These are phyloP conservation scores for Pseudocercospora pini-densiflorae DNA, from an alignment of 2,329 filamentous ascomycete genomes.

Conservation along the genomic window DNA sequence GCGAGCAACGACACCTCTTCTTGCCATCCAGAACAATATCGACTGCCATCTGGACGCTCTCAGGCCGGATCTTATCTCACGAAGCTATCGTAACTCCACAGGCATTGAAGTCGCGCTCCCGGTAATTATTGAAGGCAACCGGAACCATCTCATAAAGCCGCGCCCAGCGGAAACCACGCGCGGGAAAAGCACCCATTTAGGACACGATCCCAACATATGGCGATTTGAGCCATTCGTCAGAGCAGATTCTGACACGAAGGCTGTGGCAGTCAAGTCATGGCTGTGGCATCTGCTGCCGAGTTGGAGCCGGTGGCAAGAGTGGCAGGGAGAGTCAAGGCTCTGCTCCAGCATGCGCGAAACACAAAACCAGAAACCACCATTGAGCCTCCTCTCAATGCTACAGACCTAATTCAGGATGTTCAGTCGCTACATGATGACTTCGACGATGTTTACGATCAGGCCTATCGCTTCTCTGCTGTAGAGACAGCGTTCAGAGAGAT, in stretches of 20 bases:
- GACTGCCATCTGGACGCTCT: not conserved
- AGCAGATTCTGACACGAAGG: not conserved
- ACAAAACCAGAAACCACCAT: constrained; percentile 48
- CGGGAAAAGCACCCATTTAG: not conserved
- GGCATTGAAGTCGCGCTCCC: not conserved
- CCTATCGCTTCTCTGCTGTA: constrained; percentile 62
- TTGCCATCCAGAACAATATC: not conserved
- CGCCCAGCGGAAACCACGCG: too few species aligned
- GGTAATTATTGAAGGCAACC: not conserved
- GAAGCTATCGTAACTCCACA: not conserved
- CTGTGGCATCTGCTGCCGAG: constrained; percentile 33
- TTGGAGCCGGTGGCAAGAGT: constrained; percentile 35
- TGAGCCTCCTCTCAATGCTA: constrained; percentile 50
- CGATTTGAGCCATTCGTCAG: not conserved
- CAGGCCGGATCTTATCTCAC: not conserved
- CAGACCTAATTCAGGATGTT: constrained; percentile 42
- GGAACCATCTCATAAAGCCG: not conserved
- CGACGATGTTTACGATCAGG: constrained; percentile 32
- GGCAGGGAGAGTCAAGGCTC: constrained; percentile 39
- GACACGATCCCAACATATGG: not conserved
- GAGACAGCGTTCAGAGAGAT: constrained; percentile 82
- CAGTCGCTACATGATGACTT: constrained; percentile 36
- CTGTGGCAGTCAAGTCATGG: constrained; percentile 28
- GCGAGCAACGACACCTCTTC: constrained; percentile 7
- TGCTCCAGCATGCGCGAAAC: constrained; percentile 47